Percentiles rank a stretch among this genome's conserved stretches.
phyloP scores from a whole-genome alignment of 441 rosid species.

The Brassica hybrid region DNA sequence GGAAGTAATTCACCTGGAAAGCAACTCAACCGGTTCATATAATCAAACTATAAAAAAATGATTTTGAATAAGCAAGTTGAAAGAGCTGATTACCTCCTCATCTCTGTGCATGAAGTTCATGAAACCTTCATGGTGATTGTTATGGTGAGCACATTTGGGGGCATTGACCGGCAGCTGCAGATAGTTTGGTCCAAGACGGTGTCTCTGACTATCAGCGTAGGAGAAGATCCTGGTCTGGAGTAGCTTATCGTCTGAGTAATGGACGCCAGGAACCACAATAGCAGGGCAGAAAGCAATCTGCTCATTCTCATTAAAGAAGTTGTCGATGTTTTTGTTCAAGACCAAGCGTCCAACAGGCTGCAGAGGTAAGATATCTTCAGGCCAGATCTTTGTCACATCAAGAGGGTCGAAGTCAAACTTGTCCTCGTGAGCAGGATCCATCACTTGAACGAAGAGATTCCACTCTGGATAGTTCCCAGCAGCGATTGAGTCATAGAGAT shows the following conservation, averaged over 20 bases:
- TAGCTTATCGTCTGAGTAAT: constrained; percentile 87
- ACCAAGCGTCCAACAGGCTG: constrained; percentile 98
- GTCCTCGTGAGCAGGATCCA: constrained; percentile 87
- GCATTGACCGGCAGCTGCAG: constrained; percentile 92
- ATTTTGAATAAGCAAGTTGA: neutral
- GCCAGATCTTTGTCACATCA: constrained; percentile 96
- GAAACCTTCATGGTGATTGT: constrained; percentile 90
- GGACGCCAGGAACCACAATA: constrained; percentile 85
- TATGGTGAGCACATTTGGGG: constrained; percentile 91
- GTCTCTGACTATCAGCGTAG: constrained; percentile 92
- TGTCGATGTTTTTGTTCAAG: constrained; percentile 91
- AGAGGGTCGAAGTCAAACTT: constrained; percentile 90
- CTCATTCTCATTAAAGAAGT: constrained; percentile 94
- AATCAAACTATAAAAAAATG: constrained; percentile 2
- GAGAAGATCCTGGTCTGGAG: constrained; percentile 88
- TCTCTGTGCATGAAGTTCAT: constrained; percentile 97
- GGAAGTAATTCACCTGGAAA: constrained; percentile 85
- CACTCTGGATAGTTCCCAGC: constrained; percentile 94
- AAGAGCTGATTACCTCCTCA: constrained; percentile 68
- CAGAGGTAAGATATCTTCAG: constrained; percentile 89
- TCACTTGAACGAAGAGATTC: constrained; percentile 83
- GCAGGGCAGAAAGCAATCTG: constrained; percentile 94
- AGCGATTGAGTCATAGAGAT: constrained; percentile 86
- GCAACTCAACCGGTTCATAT: constrained; percentile 17
- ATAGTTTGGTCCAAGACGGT: constrained; percentile 99